Base-by-base conservation (phyloP, 805 yeast species). In the Nakazawaea sp. region DNA sequence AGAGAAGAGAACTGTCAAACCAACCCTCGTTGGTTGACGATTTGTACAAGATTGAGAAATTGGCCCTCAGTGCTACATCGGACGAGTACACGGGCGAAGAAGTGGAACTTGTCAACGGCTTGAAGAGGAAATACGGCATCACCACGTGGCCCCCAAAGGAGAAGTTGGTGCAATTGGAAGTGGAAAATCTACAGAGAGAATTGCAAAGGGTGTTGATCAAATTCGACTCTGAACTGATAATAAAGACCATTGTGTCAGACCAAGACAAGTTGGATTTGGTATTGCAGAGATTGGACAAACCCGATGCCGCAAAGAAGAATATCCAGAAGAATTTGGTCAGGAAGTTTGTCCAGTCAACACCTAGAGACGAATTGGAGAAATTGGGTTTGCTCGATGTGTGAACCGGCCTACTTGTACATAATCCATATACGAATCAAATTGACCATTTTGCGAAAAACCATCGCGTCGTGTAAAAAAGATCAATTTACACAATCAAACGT, bases 261-360 rank as follows among this genome's bases (percentile, higher is more conserved):
- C 56, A 47, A 31, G 64, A 52, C 40, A 36, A 26, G 47, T 48
- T 41, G 42, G 59, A 50, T 49, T 44, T 46, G 27, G 61, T 70
- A 27, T 50, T 66, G 18, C 40, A 44, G 25, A 53, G 51, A 27
- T 49, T 65, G 35, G 66, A 69, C 9, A 45, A 56, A 23, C 55
- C 36, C 8, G 58, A 66, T 23, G 70, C 72, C 6, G 58, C 62
- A 15, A 70, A 73, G 52, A 63, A 62, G 35, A 68, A 68, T 55
- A 75, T 79, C 17, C 76, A 69, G 52, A 85, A 83, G 64, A 88
- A 88, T 56, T 58, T 85, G 32, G 57, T 84, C 48, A 71, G 87
- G 53, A 84, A 82, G 58, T 79, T 70, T 54, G 39, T 60, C 11
- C 51, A 52, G 18, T 41, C 39, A 16, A 41, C 57, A 3, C 42